A percentile compares a stretch with the other conserved stretches of the same genome.
phyloP scores from a whole-genome alignment of 805 yeast genomes.

The Komagataella mondaviorum region DNA sequence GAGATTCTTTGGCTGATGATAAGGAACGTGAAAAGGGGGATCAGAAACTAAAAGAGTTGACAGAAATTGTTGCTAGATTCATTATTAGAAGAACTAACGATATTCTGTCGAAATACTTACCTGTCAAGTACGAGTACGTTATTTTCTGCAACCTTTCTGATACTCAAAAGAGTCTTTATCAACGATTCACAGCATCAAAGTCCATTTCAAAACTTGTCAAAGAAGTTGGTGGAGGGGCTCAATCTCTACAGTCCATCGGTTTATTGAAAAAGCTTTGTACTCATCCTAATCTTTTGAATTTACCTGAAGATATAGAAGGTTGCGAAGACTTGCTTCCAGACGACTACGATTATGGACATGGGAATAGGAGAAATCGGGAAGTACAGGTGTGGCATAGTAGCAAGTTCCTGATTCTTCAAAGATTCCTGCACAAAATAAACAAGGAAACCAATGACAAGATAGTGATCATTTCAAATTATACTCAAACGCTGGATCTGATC shows the following conservation, averaged over 20 bases:
- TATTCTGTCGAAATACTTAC: slow-evolving; percentile 83
- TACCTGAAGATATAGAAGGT: slow-evolving; percentile 72
- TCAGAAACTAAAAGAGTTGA: slow-evolving; percentile 51
- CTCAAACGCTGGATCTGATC: slow-evolving; percentile 84
- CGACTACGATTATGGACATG: slow-evolving; percentile 42
- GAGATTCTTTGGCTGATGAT: slow-evolving; percentile 86
- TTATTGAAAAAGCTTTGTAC: slow-evolving; percentile 81
- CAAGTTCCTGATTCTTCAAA: slow-evolving; percentile 70
- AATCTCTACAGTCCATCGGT: slow-evolving; percentile 85
- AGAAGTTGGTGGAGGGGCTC: slow-evolving; percentile 45
- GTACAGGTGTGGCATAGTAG: slow-evolving; percentile 78
- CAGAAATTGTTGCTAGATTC: slow-evolving; percentile 70
- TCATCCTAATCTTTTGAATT: slow-evolving; percentile 75
- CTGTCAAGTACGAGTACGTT: slow-evolving; percentile 93
- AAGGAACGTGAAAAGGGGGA: slow-evolving; percentile 61
- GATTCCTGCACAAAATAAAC: slow-evolving; percentile 69
- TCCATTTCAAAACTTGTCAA: slow-evolving; percentile 54
- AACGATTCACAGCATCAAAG: slow-evolving; percentile 66
- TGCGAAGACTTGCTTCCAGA: slow-evolving; percentile 55
- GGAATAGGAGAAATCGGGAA: slow-evolving; percentile 48
- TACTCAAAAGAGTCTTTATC: slow-evolving; percentile 59
- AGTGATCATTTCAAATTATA: slow-evolving; percentile 87
- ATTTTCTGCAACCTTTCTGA: slow-evolving; percentile 80
- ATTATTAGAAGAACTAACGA: slow-evolving; percentile 94
- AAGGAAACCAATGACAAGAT: slow-evolving; percentile 87